A percentile compares a stretch with the other conserved stretches of the same genome.
Evolutionary conservation across 1,139 yeast genomes (phyloP).

Genomic region (Lodderomyces margitis): DNA sequence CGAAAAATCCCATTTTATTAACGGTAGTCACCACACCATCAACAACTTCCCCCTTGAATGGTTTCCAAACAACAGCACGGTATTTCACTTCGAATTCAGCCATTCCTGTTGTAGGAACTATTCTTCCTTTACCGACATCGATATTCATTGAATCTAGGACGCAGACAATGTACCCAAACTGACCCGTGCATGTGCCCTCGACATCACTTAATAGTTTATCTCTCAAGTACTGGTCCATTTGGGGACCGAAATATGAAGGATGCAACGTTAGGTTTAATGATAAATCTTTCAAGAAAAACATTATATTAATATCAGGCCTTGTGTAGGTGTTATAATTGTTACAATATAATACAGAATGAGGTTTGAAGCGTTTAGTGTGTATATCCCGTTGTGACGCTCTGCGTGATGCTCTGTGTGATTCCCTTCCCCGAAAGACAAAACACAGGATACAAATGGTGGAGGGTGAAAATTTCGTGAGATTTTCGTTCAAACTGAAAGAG

Average conservation of each 20-base stretch:
- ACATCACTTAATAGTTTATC: constrained; percentile 91
- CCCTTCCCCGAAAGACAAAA: too few relatives aligned
- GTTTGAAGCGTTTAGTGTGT: too few relatives aligned
- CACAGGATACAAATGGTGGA: too few relatives aligned
- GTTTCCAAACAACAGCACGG: constrained; percentile 97
- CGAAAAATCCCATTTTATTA: constrained; percentile 94
- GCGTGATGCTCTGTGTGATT: neutral
- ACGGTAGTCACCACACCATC: constrained; percentile 95
- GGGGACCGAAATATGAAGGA: constrained; percentile 97
- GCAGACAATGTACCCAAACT: constrained; percentile 95
- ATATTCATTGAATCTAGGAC: constrained; percentile 93
- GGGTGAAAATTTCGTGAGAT: too few relatives aligned
- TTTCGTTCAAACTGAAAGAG: neutral
- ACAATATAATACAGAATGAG: neutral
- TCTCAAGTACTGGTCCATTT: constrained; percentile 90
- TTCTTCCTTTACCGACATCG: constrained; percentile 92
- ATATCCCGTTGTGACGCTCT: neutral
- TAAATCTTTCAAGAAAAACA: constrained; percentile 72
- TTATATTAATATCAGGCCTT: too few relatives aligned
- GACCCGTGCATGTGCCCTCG: constrained; percentile 99
- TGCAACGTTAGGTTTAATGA: constrained; percentile 89
- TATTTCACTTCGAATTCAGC: constrained; percentile 97
- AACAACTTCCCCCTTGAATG: constrained; percentile 97
- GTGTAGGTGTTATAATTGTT: too few relatives aligned
- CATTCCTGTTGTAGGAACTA: constrained; percentile 85